Evolutionary conservation across 148 eudicot genomes (phyloP).

Genomic region (Chenopodium berlandieri): DNA sequence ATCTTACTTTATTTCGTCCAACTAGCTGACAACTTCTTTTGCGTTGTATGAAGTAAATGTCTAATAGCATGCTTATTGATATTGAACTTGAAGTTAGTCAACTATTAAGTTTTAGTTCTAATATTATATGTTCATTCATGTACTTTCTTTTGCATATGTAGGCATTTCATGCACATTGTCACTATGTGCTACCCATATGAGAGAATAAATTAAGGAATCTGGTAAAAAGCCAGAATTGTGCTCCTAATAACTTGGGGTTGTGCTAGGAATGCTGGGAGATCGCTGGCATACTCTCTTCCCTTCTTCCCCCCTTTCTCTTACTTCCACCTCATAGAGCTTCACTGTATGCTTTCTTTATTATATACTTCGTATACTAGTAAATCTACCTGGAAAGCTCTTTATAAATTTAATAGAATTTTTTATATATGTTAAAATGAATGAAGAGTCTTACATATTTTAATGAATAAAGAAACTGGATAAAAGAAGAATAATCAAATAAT

Average conservation of each 20-base stretch:
- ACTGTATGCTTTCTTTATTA: neutral
- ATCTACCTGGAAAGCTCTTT: no score
- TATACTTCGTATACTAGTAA: no score
- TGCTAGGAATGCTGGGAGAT: slow-evolving; percentile 92
- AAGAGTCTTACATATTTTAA: neutral
- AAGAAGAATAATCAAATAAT: neutral
- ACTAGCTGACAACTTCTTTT: no score
- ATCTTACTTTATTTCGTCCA: no score
- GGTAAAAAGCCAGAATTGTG: slow-evolving; percentile 71
- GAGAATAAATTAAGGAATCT: slow-evolving; percentile 63
- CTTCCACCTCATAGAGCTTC: neutral
- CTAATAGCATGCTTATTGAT: neutral
- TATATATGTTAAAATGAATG: no score
- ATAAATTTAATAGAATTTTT: no score
- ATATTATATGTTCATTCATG: neutral
- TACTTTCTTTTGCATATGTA: slow-evolving; percentile 25
- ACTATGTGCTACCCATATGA: slow-evolving; percentile 72
- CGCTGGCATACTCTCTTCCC: slow-evolving; percentile 57
- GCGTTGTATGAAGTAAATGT: neutral
- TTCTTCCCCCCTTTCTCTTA: neutral
- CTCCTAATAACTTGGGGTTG: slow-evolving; percentile 83
- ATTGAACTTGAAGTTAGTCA: neutral
- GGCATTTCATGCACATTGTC: slow-evolving; percentile 84
- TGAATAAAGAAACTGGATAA: neutral
- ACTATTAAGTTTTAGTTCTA: neutral